Conservation (phyloP, 805 yeast genomes). For the Candida schatavii region DNA sequence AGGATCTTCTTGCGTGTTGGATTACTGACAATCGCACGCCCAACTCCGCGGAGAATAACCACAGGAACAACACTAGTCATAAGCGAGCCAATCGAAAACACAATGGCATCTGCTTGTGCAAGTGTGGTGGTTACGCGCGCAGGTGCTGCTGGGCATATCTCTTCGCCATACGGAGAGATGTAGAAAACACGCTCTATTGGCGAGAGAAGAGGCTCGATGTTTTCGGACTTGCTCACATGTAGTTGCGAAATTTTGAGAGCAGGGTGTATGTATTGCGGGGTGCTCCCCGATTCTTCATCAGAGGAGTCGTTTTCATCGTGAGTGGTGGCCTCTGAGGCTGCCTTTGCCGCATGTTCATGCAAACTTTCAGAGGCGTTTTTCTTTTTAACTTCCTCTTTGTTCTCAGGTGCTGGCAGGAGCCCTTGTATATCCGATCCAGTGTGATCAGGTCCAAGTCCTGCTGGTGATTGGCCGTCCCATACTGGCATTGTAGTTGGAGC, state of each 20-base stretch:
- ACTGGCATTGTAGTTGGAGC: background rate
- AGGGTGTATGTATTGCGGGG: constrained; percentile 74
- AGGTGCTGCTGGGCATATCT: constrained; percentile 73
- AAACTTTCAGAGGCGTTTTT: too few species aligned
- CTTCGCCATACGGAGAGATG: constrained; percentile 85
- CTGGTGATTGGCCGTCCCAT: background rate
- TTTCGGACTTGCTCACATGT: constrained; percentile 60
- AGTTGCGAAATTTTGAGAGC: constrained; percentile 72
- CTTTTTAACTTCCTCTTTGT: too few species aligned
- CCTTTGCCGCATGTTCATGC: too few species aligned
- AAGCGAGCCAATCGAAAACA: constrained; percentile 83
- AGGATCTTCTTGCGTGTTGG: constrained; percentile 46
- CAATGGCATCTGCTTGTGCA: constrained; percentile 48
- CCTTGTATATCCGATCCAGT: background rate
- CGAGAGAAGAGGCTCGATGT: constrained; percentile 59
- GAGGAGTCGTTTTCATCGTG: background rate
- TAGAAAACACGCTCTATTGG: constrained; percentile 74
- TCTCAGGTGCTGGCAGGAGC: background rate
- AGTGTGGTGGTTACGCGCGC: constrained; percentile 55
- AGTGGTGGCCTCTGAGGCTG: background rate
- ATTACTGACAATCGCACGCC: constrained; percentile 50
- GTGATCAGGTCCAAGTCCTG: background rate
- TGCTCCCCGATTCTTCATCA: constrained; percentile 29
- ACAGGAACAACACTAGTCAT: constrained; percentile 88
- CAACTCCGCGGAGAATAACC: constrained; percentile 68